Evolutionary conservation across 2,329 filamentous ascomycete genomes (phyloP), one percentile per base, ranked within the genome.

Genomic region (Neoascochyta sp.): DNA sequence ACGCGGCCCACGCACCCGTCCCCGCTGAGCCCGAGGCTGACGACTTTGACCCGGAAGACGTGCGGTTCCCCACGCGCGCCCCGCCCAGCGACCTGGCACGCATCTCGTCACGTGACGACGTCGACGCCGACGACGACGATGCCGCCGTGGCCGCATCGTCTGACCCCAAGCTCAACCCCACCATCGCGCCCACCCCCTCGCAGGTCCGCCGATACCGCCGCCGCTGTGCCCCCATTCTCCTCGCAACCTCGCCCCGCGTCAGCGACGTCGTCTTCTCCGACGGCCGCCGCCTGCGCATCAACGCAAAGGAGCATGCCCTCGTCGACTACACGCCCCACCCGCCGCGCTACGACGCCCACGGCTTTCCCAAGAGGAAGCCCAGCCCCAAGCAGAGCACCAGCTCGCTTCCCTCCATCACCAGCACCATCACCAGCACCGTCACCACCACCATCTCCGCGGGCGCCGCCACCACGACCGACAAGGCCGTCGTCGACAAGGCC

Each of bases 221-320:
- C 5, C 64, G 69, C 16, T 72, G 69, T 41, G 63, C 68, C 28
- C 69, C 69, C 2, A 54, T 69, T 5, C 47, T 73, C 9, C 57
- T 65, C 6, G 58, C 59, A 13, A 63, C 65, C 22, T 65, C 68
- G 3, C 60, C 64, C 2, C 60, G 69, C 18, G 65, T 68, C 1
- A 68, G 62, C 49, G 65, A 69, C 33, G 57, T 71, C n/a, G 52
- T 71, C 5, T 66, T 68, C 39, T 49, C 39, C 28, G 47, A 61
- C 16, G 67, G 66, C 24, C 53, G 57, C 28, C 65, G 69, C 22
- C 50, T 69, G 40, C 64, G 62, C 29, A 63, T 72, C 50, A 66
- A 69, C 36, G 57, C 62, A 38, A 63, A 60, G 16, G 61, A 63
- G 37, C 60, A 65, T 28, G 46, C 55, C n/a, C 53, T 71, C 4